Base-by-base conservation (phyloP, 2,329 filamentous ascomycete genomes). In the Talaromyces pinophilus region DNA sequence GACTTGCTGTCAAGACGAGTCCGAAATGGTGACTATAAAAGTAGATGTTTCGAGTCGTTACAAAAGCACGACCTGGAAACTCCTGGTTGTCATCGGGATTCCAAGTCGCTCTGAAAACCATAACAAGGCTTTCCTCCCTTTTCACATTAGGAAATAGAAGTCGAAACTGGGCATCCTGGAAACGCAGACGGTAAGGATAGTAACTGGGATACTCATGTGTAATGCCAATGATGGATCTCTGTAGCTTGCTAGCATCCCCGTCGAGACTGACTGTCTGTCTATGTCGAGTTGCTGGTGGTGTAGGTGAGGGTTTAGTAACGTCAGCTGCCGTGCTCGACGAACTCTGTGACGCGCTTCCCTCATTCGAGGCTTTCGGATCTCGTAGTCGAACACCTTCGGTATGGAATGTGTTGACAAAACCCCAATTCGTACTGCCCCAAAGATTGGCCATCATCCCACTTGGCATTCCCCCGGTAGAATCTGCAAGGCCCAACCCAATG, bases 21-120 rank as follows among this genome's bases (percentile, higher is more conserved):
- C 95, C 95, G 76, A 97, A 88, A 74, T 97, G 92, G 74, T 98
- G 91, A 72, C 93, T 96, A 79, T 97, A 99, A 75, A 99, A 98
- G 78, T 96, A 98, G 76, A 99, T 88, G 70, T 93, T 91, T 68
- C 90, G 88, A 0, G 90, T 85, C 0, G 94, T 98, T 67, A 97
- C 89, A 76, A 96, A 99, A 28, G 96, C 88, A 63, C 95, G 88
- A 0, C 95, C 90, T 8, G 90, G 89, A 67, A 98, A 92, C 68
- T 91, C 89, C 77, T 91, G 89, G 71, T 88, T 86, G 63, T 91
- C 88, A 70, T 88, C 90, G 0, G 88, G 87, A 72, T 88, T 90
- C 92, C 95, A 99, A 0, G 92, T 92, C 17, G 93, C 94, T 55
- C 93, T 88, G 80, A 98, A 98, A 1, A 99, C 95, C 60, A 98